Conservation (phyloP, 306 rosid genomes). For the Castanea crenata region DNA sequence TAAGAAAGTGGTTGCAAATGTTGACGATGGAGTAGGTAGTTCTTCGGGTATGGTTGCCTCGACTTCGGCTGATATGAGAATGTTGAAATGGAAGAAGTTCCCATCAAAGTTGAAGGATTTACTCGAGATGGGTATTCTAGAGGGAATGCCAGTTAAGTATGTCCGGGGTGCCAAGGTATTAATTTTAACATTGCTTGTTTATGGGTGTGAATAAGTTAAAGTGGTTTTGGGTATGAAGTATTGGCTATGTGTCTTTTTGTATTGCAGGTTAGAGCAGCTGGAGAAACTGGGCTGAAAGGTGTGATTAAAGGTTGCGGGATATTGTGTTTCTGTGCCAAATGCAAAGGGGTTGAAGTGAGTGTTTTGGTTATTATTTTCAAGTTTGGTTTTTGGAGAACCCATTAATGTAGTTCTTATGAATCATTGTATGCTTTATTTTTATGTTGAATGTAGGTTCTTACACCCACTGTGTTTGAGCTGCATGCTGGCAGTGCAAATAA, state of each 20-base stretch:
- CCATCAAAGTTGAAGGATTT: constrained; percentile 73
- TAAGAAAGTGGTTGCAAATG: constrained; percentile 6
- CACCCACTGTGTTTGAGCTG: constrained; percentile 77
- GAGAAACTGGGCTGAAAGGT: constrained; percentile 62
- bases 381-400: neutral
- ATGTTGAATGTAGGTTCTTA: constrained; percentile 53
- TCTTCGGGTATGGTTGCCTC: neutral
- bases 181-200: neutral
- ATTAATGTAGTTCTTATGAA: constrained; percentile 1
- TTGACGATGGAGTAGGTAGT: constrained; percentile 2
- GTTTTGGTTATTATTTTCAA: neutral
- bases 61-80: constrained; percentile 13
- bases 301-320: constrained; percentile 57
- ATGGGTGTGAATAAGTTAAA: neutral
- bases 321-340: constrained; percentile 56
- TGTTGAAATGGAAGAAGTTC: constrained; percentile 48
- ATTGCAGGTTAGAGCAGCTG: constrained; percentile 51
- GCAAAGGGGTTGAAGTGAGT: constrained; percentile 70
- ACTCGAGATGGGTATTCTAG: constrained; percentile 76
- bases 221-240: neutral
- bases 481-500: constrained; percentile 88
- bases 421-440: constrained; percentile 11
- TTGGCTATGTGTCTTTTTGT: neutral
- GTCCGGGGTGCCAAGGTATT: constrained; percentile 69
- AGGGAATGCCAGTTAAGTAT: constrained; percentile 72